These are phyloP conservation scores for Mycena sp. DNA, from an alignment of 1,284 basidiomycete species.

Conservation along the genomic window DNA sequence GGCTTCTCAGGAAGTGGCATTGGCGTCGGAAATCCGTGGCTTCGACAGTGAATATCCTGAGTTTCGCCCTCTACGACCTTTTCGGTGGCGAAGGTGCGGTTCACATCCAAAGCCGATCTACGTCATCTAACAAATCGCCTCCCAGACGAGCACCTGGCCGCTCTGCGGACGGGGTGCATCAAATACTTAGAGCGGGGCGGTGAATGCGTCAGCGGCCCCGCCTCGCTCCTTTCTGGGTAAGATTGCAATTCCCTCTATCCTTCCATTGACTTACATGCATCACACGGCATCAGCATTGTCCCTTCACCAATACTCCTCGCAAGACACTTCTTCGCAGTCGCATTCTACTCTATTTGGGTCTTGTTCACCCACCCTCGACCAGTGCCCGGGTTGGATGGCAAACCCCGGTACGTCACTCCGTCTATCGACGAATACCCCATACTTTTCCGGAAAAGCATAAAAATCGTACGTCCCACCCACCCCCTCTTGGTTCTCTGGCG, in stretches of 20 bases:
- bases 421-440: conserved; percentile 67
- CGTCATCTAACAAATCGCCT: neutral
- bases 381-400: conserved; percentile 35
- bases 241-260: conserved; percentile 35
- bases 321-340: conserved; percentile 95
- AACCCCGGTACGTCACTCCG: conserved; percentile 50
- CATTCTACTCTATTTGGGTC: conserved; percentile 91
- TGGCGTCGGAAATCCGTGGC: conserved; percentile 86
- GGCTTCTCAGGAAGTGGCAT: conserved; percentile 78
- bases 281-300: conserved; percentile 53
- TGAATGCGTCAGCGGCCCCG: conserved; percentile 88
- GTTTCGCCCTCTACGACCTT: conserved; percentile 90
- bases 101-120: neutral
- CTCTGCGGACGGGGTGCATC: conserved; percentile 93
- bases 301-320: conserved; percentile 84
- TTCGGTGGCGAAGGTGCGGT: conserved; percentile 86
- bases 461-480: neutral
- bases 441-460: neutral
- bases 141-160: conserved; percentile 72
- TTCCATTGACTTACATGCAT: neutral
- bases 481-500: neutral
- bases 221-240: conserved; percentile 86
- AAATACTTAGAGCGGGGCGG: conserved; percentile 98
- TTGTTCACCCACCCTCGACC: conserved; percentile 77
- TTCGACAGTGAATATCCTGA: conserved; percentile 89